phyloP scores from a whole-genome alignment of 1,284 basidiomycete genomes.

The Pyrrhoderma lamaoense region DNA sequence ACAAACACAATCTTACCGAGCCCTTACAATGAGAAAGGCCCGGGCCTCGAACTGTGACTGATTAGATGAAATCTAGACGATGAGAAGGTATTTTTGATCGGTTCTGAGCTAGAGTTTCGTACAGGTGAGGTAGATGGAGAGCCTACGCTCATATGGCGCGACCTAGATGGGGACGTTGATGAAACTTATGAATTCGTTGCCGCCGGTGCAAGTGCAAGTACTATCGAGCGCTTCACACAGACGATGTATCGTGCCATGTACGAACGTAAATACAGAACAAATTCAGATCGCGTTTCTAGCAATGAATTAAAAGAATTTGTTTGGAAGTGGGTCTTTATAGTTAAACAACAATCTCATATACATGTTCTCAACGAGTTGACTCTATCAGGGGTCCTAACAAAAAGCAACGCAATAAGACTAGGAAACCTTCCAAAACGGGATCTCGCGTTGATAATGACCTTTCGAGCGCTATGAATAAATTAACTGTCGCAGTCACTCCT shows the following conservation, averaged over 20 bases:
- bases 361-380: not conserved
- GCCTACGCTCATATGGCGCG: conserved; percentile 82
- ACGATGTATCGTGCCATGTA: conserved; percentile 94
- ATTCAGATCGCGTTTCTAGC: conserved; percentile 65
- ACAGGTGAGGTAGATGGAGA: conserved; percentile 74
- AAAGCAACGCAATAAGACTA: conserved; percentile 24
- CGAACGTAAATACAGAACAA: conserved; percentile 77
- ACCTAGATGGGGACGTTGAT: conserved; percentile 76
- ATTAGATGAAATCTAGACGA: conserved; percentile 59
- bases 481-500: conserved; percentile 15
- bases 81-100: conserved; percentile 87
- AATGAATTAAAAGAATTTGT: conserved; percentile 70
- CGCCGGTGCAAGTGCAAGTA: conserved; percentile 74
- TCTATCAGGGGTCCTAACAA: not conserved
- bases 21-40: not conserved
- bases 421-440: conserved; percentile 23
- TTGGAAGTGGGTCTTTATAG: conserved; percentile 51
- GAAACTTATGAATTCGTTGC: conserved; percentile 81
- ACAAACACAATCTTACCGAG: conserved; percentile 2
- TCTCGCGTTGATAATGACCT: conserved; percentile 19
- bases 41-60: conserved; percentile 2
- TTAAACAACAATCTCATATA: not conserved
- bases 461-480: conserved; percentile 18
- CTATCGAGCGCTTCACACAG: conserved; percentile 83
- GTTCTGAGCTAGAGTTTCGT: conserved; percentile 81